These are phyloP conservation scores for Millerozyma miso DNA, from an alignment of 805 yeast genomes.

Conservation along the genomic window DNA sequence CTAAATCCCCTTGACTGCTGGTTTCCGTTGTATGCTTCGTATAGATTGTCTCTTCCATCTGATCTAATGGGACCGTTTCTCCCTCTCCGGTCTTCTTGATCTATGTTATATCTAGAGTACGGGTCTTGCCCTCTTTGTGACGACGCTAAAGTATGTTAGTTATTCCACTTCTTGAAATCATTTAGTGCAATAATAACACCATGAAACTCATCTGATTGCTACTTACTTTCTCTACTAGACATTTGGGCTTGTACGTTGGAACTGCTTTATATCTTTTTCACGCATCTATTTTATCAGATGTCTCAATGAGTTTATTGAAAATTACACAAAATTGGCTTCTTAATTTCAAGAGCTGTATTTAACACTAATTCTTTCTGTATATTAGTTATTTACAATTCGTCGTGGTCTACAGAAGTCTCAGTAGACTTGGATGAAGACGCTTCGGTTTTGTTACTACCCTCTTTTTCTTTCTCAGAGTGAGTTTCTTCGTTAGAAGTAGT, in stretches of 20 bases:
- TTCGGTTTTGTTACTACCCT: not conserved
- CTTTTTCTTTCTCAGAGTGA: not conserved
- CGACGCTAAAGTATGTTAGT: too few species aligned
- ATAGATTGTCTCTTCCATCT: not conserved
- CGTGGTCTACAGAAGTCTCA: slow-evolving; percentile 3
- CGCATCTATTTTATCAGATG: not conserved
- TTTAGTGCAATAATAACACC: too few species aligned
- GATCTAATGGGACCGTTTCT: not conserved
- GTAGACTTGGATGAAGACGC: not conserved
- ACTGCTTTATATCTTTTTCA: not conserved
- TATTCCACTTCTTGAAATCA: too few species aligned
- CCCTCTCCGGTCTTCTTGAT: not conserved
- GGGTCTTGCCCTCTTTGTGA: not conserved
- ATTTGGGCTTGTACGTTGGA: not conserved
- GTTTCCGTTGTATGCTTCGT: not conserved
- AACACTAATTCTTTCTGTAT: not conserved
- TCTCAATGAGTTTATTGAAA: not conserved
- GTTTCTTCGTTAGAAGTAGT: not conserved
- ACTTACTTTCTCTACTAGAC: not conserved
- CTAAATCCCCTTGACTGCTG: not conserved
- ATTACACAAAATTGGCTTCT: not conserved
- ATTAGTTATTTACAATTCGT: slow-evolving; percentile 7
- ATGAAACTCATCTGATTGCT: too few species aligned
- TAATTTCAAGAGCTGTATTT: not conserved
- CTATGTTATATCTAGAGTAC: not conserved